Base-by-base conservation (phyloP, 306 rosid species). In the Cucurbita ficifolia region DNA sequence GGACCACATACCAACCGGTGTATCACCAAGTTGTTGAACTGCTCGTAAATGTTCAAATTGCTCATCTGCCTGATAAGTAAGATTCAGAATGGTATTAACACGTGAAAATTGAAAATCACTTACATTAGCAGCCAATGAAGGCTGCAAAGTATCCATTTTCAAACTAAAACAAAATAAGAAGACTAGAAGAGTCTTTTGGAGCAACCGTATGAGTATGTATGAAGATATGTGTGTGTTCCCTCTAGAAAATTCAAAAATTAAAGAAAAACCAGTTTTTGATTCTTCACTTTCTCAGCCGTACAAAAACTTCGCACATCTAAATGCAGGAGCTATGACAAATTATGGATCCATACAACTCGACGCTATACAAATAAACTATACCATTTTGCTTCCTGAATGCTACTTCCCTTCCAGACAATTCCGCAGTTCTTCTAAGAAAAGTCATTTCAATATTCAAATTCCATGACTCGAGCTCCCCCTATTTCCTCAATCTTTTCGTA, bases 1-100 rank as follows among this genome's bases (percentile, higher is more conserved):
- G 7, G 95, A 84, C 97, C 96, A 94, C 84, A 94, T 76, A 33
- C 86, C 87, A 83, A 82, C 95, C 2, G 94, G 76, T 11, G 83
- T 67, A 70, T 87, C 88, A 4, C 87, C 85, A 13, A 78, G 75
- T 61, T 87, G 90, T 64, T 78, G 96, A 45, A 85, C 36, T 16
- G 78, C 93, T 42, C 79, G 87, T 68, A 85, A 70, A 42, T 85
- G 81, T 68, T 78, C 84, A 83, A 87, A 83, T 73, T 87, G 83
- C 76, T 83, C 86, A 73, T 76, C 92, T 35, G 85, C 78, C 98
- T 88, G 75, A 77, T 62, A 59, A 70, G 22, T 36, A 69, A 51
- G 17, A 22, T 70, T 18, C 43, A 48, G 10, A 79, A 33, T 24
- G 35, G 24, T 52, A 73, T 16, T 10, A 62, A 61, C 46, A 67